Evolutionary conservation across 768 basidiomycete species (phyloP).

Genomic region (Trametes maxima): DNA sequence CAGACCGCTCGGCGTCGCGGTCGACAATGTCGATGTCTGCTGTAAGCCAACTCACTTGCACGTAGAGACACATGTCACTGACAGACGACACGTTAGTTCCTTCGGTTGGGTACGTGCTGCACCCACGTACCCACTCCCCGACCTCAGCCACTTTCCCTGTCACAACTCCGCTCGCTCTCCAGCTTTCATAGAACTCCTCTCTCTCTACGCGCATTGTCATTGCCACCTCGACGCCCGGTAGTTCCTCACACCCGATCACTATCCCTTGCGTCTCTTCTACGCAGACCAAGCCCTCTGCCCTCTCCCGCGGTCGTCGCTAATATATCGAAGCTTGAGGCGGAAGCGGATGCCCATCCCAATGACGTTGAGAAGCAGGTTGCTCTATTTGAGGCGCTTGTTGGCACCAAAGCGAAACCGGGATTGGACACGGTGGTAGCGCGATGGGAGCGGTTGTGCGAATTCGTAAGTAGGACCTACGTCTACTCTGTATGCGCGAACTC

Average conservation of each 20-base stretch:
- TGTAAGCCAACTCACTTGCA: neutral
- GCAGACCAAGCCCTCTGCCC: slow-evolving; percentile 48
- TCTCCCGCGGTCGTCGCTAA: slow-evolving; percentile 68
- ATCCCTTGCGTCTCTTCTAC: slow-evolving; percentile 37
- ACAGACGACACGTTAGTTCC: slow-evolving; percentile 9
- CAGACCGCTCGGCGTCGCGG: slow-evolving; percentile 6
- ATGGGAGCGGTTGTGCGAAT: slow-evolving; percentile 85
- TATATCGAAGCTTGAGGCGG: slow-evolving; percentile 75
- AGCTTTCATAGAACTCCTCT: slow-evolving; percentile 7
- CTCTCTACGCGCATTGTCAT: neutral
- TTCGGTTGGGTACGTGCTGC: slow-evolving; percentile 39
- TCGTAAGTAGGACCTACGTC: slow-evolving; percentile 43
- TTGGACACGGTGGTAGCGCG: slow-evolving; percentile 74
- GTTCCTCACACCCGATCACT: slow-evolving; percentile 19
- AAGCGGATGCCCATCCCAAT: slow-evolving; percentile 72
- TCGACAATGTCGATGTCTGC: slow-evolving; percentile 22
- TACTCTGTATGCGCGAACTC: slow-evolving; percentile 8
- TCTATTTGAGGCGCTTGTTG: slow-evolving; percentile 65
- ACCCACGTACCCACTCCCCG: slow-evolving; percentile 38
- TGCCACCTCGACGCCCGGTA: slow-evolving; percentile 5
- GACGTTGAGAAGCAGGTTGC: slow-evolving; percentile 71
- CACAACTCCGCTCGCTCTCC: slow-evolving; percentile 27
- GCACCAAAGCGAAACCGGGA: slow-evolving; percentile 65
- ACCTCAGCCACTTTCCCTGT: slow-evolving; percentile 27
- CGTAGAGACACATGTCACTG: neutral